These are phyloP conservation scores for Verbascum thapsus DNA, from an alignment of 257 asterid species.

Conservation along the genomic window DNA sequence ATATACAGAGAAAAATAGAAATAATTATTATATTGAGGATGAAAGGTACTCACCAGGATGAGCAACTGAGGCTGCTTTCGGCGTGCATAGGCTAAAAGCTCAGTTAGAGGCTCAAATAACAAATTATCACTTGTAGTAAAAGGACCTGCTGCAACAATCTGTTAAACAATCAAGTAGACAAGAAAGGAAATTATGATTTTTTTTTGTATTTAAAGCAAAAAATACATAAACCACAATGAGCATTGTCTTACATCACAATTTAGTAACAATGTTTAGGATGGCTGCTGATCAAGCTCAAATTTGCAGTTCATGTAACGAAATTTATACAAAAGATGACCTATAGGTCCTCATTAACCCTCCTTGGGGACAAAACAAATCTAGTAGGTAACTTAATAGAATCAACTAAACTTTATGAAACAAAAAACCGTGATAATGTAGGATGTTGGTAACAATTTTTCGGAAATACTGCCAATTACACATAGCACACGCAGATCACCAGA, in stretches of 20 bases:
- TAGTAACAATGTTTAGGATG: conserved; percentile 15
- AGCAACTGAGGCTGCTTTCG: conserved; percentile 94
- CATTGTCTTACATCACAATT: conserved; percentile 4
- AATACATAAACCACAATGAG: conserved; percentile 21
- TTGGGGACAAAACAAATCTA: conserved; percentile 16
- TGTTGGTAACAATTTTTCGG: conserved; percentile 10
- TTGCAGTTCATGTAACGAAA: conserved; percentile 20
- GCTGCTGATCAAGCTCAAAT: conserved; percentile 3
- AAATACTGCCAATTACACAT: not conserved
- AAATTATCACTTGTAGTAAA: conserved; percentile 85
- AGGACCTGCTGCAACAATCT: conserved; percentile 98
- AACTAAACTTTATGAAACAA: not conserved
- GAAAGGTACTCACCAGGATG: conserved; percentile 58
- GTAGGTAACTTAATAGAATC: conserved; percentile 19
- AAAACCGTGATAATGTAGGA: not conserved
- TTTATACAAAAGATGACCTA: conserved; percentile 7
- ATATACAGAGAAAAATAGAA: conserved; percentile 18
- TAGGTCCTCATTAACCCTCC: conserved; percentile 3
- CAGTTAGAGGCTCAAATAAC: conserved; percentile 82
- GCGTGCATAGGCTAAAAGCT: conserved; percentile 85
- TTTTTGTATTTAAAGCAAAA: conserved; percentile 23
- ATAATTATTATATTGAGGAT: conserved; percentile 11
- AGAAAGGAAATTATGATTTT: conserved; percentile 26
- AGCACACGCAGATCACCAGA: conserved; percentile 10
- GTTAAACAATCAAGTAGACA: conserved; percentile 34